phyloP scores from a whole-genome alignment of 2,329 filamentous ascomycete genomes.

The Colletotrichum musae region DNA sequence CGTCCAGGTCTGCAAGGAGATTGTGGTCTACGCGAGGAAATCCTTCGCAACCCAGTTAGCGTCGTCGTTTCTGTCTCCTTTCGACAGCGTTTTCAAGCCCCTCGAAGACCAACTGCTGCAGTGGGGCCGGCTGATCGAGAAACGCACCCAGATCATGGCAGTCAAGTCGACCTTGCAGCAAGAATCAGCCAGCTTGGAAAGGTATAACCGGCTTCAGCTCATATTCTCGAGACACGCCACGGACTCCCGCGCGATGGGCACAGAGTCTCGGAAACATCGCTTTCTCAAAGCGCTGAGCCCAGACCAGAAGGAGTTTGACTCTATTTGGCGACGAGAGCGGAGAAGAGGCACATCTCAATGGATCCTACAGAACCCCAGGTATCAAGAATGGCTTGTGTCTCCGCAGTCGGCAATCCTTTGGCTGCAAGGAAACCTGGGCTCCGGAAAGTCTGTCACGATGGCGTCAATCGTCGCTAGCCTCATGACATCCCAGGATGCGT shows the following conservation, averaged over 20 bases:
- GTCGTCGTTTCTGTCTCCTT: background rate
- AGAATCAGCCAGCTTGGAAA: background rate
- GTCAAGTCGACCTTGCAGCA: background rate
- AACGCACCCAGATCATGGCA: background rate
- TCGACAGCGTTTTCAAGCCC: background rate
- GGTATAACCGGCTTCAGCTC: constrained; percentile 4
- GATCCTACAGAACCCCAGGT: background rate
- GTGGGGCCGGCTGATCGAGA: constrained; percentile 9
- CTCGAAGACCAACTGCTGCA: background rate
- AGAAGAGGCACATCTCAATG: constrained; percentile 2
- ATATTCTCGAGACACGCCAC: background rate
- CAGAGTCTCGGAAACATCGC: background rate
- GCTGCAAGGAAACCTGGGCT: constrained; percentile 12
- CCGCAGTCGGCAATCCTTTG: background rate
- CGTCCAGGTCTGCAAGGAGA: background rate
- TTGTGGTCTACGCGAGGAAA: background rate
- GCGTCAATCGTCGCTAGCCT: background rate
- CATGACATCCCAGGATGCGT: no score
- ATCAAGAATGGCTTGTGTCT: background rate
- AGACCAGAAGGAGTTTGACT: constrained; percentile 10
- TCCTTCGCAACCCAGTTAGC: background rate
- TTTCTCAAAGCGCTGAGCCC: constrained; percentile 1
- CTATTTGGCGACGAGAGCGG: constrained; percentile 22
- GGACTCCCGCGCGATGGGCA: background rate
- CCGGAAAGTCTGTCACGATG: constrained; percentile 4